Base-by-base conservation (phyloP, 2,329 filamentous ascomycete genomes). In the Hypoxylon sp. region DNA sequence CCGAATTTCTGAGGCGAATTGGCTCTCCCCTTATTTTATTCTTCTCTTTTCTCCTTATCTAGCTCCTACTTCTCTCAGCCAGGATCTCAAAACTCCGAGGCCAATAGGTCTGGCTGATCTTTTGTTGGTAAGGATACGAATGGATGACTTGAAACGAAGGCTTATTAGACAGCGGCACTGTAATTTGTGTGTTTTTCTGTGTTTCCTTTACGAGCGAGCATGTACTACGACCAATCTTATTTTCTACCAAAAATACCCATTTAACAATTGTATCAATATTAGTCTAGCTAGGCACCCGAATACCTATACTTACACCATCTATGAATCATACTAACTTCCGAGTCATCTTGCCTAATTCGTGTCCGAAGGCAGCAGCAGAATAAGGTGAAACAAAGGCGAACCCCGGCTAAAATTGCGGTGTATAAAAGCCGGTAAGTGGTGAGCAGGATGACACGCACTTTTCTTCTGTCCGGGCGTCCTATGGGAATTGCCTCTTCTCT, bases 121-220 rank as follows among this genome's bases (percentile, higher is more conserved):
- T 47, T 24, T 60, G 65, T 59, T 62, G 61, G 58, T 60, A 33
- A 29, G 50, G 46, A 31, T 65, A 70, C 63, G 55, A 67, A 59
- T n/a, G 59, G 63, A 66, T 26, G 62, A 53, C 33, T 50, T 63
- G 53, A 55, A 10, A 58, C 14, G 50, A 66, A 46, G 37, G 22
- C 13, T 37, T 50, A 42, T 48, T 63, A 55, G 67, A 66, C 37
- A 58, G 53, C 35, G 57, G 33, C 11, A 39, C 55, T 47, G 33
- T 26, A 17, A 4, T 11, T n/a, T 44, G n/a, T 61, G 13, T 24
- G 31, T 55, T 63, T 5, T 39, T 48, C 53, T 39, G 39, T 9
- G 3, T 53, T 62, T 57, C 37, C 26, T 42, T 44, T 59, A 33
- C 24, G 13, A 44, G 39, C 17, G 46, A 59, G 35, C 39, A 22